A percentile compares a stretch with the other conserved stretches of the same genome.
phyloP scores from a whole-genome alignment of 352 stramenopile species.

The Labyrinthula sp. region DNA sequence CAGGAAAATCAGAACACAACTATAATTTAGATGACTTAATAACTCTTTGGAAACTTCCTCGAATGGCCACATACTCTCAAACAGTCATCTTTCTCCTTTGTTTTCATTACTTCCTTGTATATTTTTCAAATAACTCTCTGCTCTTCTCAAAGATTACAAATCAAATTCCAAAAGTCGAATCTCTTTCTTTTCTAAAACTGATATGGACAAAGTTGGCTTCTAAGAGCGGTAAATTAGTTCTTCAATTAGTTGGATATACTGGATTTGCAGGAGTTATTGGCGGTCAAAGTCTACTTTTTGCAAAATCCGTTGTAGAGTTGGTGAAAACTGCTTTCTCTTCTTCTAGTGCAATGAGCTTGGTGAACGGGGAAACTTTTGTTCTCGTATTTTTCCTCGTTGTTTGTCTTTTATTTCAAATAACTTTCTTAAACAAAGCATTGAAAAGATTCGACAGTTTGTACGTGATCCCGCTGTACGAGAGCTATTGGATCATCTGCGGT shows the following conservation, averaged over 20 bases:
- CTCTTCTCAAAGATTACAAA: conserved; percentile 45
- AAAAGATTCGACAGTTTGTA: conserved; percentile 60
- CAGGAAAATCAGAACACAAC: conserved; percentile 42
- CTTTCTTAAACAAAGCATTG: conserved; percentile 62
- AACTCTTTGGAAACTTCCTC: conserved; percentile 54
- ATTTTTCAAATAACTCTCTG: conserved; percentile 52
- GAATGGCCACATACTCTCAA: conserved; percentile 42
- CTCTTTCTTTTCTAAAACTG: too few species aligned
- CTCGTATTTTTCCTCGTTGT: conserved; percentile 46
- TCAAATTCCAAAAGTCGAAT: conserved; percentile 47
- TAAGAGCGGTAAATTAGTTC: conserved; percentile 44
- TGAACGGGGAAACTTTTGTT: conserved; percentile 48
- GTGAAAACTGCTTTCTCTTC: conserved; percentile 64
- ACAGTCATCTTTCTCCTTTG: conserved; percentile 41
- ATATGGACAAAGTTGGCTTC: too few species aligned
- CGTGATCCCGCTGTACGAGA: conserved; percentile 65
- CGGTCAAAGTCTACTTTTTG: conserved; percentile 57
- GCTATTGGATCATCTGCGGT: conserved; percentile 64
- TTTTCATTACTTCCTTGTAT: conserved; percentile 32
- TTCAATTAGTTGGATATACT: conserved; percentile 47
- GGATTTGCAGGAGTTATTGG: conserved; percentile 61
- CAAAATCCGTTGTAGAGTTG: conserved; percentile 61
- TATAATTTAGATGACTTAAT: conserved; percentile 32
- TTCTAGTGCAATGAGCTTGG: too few species aligned
- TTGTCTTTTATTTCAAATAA: conserved; percentile 52